Evolutionary conservation across 495 filamentous ascomycete genomes (phyloP), one percentile per base, ranked within the genome.

Genomic region (Talaromyces thailandensis): DNA sequence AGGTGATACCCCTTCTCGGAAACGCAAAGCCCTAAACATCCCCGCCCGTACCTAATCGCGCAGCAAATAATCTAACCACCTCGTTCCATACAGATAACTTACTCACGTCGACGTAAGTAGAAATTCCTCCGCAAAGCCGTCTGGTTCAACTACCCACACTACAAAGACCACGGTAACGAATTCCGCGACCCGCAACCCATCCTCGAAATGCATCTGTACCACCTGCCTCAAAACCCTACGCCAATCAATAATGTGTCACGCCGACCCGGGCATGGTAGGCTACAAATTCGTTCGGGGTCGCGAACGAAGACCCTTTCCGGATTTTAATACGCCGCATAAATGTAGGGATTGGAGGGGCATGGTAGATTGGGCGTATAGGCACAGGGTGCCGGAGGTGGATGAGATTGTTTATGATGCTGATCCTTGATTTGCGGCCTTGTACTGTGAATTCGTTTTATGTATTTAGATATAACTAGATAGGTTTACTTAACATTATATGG

Each of bases 191-290:
- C 32, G 28, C 56, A 58, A 37, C 56, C 51, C 5, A 51, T 66
- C 18, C 56, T 58, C 5, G 2, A 53, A 6, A 59, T 18, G 3
- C 71, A 73, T 61, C 37, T 69, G 18, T 61, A 67, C 12, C 72
- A 75, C 63, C 63, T 75, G 71, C 32, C 65, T 75, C 24, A 70
- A 73, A 40, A 61, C 52, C 24, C 37, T 75, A 6, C 69, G 72
- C 9, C 65, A 70, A 40, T 68, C 71, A 12, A 53, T 70, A 4
- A 67, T 75, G 53, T 75, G 72, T 59, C 31, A 59, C 16, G 72
- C 71, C 4, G 68, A 73, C 43, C 56, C 56, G 7, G 56, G 56
- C 1, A 7, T 58, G 1, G 56, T 58, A 16, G 56, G 56, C 16
- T 58, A 58, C 56, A 58, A 58, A 26, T 32, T 21, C 21, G 56